phyloP scores from a whole-genome alignment of 176 grass and related monocot genomes.

The Triticum turgidum region DNA sequence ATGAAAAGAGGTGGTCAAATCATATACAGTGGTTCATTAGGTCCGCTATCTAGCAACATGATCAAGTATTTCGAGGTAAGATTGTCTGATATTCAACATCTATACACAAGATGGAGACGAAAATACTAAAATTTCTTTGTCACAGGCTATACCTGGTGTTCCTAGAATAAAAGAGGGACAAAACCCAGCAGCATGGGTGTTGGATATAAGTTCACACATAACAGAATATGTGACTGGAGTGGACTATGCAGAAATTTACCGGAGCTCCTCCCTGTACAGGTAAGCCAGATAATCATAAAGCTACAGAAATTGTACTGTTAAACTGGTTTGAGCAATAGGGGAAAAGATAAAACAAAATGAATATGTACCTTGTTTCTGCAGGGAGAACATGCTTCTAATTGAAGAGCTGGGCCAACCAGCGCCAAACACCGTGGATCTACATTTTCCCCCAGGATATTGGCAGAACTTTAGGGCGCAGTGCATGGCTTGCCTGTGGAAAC shows the following conservation, averaged over 20 bases:
- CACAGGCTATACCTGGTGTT: conserved; percentile 81
- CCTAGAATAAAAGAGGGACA: conserved; percentile 68
- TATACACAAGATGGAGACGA: not conserved
- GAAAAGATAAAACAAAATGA: conserved; percentile 10
- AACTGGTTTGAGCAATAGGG: conserved; percentile 10
- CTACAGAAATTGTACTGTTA: not conserved
- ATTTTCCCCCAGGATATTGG: conserved; percentile 68
- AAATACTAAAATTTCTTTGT: conserved; percentile 22
- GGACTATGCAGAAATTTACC: conserved; percentile 75
- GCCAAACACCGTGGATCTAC: conserved; percentile 46
- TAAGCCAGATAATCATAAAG: conserved; percentile 37
- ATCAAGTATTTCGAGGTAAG: conserved; percentile 94
- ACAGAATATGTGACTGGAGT: conserved; percentile 69
- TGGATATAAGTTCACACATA: conserved; percentile 68
- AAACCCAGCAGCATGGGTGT: conserved; percentile 88
- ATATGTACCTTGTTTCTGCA: conserved; percentile 32
- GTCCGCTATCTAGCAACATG: conserved; percentile 72
- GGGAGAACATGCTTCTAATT: conserved; percentile 69
- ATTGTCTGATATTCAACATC: conserved; percentile 5
- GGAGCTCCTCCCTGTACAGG: conserved; percentile 67
- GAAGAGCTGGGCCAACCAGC: conserved; percentile 60
- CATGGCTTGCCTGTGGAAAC: conserved; percentile 88
- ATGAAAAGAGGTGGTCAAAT: conserved; percentile 94
- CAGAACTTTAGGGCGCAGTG: conserved; percentile 60
- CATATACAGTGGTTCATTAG: conserved; percentile 78